Percentiles rank a stretch among this genome's conserved stretches.
Evolutionary conservation across 2,329 filamentous ascomycete genomes (phyloP).

Genomic region (Microsporum canis): DNA sequence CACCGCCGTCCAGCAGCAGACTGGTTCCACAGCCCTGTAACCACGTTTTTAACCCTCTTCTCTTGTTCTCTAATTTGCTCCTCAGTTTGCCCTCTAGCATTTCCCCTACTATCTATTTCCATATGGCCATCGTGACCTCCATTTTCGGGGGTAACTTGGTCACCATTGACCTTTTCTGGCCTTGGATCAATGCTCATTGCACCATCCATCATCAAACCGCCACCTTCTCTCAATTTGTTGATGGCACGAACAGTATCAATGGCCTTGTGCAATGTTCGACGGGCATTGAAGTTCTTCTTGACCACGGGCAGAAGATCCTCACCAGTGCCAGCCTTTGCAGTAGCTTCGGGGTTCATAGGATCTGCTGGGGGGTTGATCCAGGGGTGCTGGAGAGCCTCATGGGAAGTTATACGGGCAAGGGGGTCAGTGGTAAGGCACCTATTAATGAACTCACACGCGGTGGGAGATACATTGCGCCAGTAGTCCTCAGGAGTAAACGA

Average conservation of each 20-base stretch:
- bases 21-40: conserved; percentile 45
- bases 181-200: conserved; percentile 47
- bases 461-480: conserved; percentile 83
- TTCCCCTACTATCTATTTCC: conserved; percentile 48
- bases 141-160: conserved; percentile 31
- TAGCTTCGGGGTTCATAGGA: conserved; percentile 24
- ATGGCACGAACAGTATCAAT: conserved; percentile 59
- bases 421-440: conserved; percentile 87
- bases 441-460: conserved; percentile 84
- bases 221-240: conserved; percentile 54
- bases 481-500: conserved; percentile 89
- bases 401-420: conserved; percentile 75
- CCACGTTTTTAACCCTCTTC: conserved; percentile 47
- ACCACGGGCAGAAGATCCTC: conserved; percentile 53
- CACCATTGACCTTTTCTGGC: conserved; percentile 36
- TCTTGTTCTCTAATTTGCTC: conserved; percentile 52
- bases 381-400: conserved; percentile 57
- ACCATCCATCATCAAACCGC: conserved; percentile 53
- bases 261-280: conserved; percentile 53
- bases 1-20: conserved; percentile 17
- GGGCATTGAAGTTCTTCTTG: conserved; percentile 60
- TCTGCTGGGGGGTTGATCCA: conserved; percentile 51
- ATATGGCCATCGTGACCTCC: conserved; percentile 27
- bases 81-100: conserved; percentile 51
- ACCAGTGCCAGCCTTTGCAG: conserved; percentile 26